Evolutionary conservation across 2,329 filamentous ascomycete genomes (phyloP).

Genomic region (Monilinia polystroma): DNA sequence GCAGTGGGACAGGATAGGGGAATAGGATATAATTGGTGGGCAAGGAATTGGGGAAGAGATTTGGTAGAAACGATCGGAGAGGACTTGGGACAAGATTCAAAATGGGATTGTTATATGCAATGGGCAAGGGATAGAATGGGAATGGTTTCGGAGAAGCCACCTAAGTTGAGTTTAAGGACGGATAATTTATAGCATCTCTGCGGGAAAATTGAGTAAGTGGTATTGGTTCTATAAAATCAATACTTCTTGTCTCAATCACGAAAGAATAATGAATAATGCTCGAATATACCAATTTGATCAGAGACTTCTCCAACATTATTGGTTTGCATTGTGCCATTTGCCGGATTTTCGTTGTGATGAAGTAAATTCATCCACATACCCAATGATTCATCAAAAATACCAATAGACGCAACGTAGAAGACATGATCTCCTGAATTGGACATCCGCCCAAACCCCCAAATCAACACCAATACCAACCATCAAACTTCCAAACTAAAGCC

Average conservation of each 20-base stretch:
- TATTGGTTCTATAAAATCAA: not conserved
- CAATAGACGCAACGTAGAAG: too few species aligned
- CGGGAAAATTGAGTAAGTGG: not conserved
- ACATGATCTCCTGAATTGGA: too few species aligned
- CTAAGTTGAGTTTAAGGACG: not conserved
- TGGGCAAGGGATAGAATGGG: constrained; percentile 18
- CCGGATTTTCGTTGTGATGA: too few species aligned
- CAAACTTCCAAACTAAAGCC: too few species aligned
- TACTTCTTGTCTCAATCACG: too few species aligned
- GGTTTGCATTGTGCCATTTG: too few species aligned
- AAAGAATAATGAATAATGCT: too few species aligned
- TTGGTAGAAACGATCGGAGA: constrained; percentile 5
- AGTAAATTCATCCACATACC: not conserved
- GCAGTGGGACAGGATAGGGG: constrained; percentile 18
- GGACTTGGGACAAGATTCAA: not conserved
- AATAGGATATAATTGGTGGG: constrained; percentile 21
- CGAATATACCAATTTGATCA: too few species aligned
- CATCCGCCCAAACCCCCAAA: too few species aligned
- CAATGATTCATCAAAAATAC: too few species aligned
- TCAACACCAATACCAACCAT: too few species aligned
- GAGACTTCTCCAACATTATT: too few species aligned
- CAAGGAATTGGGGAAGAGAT: constrained; percentile 12
- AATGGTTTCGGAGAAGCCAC: not conserved
- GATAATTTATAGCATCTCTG: not conserved
- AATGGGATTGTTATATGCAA: constrained; percentile 10